Conservation (phyloP, 805 yeast species). For the Wickerhamiella azymoides region DNA sequence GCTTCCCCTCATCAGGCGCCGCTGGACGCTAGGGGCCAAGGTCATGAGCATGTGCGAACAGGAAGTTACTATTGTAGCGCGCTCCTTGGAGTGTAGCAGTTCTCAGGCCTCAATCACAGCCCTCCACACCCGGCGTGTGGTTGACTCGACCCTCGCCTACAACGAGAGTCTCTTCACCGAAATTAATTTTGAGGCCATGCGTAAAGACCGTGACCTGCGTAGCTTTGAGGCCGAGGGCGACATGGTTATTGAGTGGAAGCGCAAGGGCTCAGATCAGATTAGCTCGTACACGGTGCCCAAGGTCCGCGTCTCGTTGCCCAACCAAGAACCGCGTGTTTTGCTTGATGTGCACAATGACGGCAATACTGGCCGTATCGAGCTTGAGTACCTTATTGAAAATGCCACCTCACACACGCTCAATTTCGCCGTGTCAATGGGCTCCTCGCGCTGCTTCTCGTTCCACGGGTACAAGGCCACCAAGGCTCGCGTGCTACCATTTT, state of each 20-base stretch:
- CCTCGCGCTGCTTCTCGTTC: constrained; percentile 29
- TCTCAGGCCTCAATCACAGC: background rate
- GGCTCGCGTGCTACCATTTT: constrained; percentile 47
- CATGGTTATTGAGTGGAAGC: constrained; percentile 24
- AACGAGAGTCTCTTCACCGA: constrained; percentile 4
- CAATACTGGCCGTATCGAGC: constrained; percentile 11
- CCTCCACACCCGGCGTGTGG: background rate
- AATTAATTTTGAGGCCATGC: constrained; percentile 6
- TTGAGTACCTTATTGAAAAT: constrained; percentile 47
- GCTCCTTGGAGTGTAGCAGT: background rate
- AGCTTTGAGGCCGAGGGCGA: constrained; percentile 20
- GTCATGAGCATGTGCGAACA: constrained; percentile 18
- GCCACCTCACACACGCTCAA: constrained; percentile 59
- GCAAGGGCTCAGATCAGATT: background rate
- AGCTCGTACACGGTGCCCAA: constrained; percentile 13
- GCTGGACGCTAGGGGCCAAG: constrained; percentile 25
- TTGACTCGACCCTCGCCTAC: constrained; percentile 2
- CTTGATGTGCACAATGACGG: constrained; percentile 10
- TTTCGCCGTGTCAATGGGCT: constrained; percentile 37
- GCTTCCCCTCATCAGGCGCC: constrained; percentile 22
- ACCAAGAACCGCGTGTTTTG: constrained; percentile 19
- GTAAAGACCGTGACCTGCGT: constrained; percentile 10
- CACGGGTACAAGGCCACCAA: constrained; percentile 26
- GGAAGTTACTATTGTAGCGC: constrained; percentile 4
- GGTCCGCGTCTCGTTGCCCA: constrained; percentile 16